Base-by-base conservation (phyloP, 1,284 basidiomycete genomes). In the Austroboletus rostrupii region DNA sequence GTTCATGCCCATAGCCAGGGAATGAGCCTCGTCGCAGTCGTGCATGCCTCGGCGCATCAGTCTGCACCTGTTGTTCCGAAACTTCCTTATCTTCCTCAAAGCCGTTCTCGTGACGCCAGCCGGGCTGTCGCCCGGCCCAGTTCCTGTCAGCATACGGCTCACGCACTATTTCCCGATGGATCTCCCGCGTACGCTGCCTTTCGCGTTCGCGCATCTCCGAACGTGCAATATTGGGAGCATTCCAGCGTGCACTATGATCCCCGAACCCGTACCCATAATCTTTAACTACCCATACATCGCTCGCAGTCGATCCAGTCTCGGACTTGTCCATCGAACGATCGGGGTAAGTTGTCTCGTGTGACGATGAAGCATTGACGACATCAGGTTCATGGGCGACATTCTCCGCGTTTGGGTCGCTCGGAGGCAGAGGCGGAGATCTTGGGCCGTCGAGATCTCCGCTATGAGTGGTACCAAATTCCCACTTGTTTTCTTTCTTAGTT, bases 251-350 rank as follows among this genome's bases (percentile, higher is more conserved):
- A 48, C 66, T 69, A 6, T 64, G 56, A 16, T 67, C 60, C 5
- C 81, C 81, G 54, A 83, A 83, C 1, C 81, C 79, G 56, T 70
- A 83, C 8, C 81, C 83, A 52, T 73, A 85, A 59, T 87, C 76
- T 54, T 74, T 77, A 41, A 85, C 84, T 53, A 76, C 73, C 66
- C 76, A 79, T 14, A 77, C 76, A 48, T 77, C 76, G 31, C 66
- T 67, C 16, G 50, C 11, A 11, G 47, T 26, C 8, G 67, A 68
- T 17, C 29, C 51, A 3, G 53, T 43, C 44, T 61, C 56, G 5
- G 54, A 57, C 17, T 53, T 53, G 36, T 48, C 43, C 23, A 48
- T 20, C 16, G 43, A 49, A 3, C 33, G 48, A 43, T 54, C 45
- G 19, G 28, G 14, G 21, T 35, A 53, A 0, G 39, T 35, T 17